Conservation (phyloP, 257 asterid species). For the Henckelia pumila region DNA sequence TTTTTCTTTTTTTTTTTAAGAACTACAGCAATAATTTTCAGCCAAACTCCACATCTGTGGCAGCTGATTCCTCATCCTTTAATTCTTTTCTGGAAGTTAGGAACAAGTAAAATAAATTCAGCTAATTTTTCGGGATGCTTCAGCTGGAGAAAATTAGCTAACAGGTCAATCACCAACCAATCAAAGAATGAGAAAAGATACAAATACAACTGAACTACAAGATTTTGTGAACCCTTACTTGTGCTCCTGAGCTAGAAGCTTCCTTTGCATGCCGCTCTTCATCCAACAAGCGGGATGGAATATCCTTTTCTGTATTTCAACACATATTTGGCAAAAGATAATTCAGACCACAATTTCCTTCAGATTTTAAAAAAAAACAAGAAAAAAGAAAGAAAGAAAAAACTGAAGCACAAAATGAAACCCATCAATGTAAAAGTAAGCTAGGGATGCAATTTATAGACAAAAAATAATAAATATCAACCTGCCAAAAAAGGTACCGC, state of each 20-base stretch:
- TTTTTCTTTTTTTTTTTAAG: neutral
- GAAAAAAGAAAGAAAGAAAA: neutral
- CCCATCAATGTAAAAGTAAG: conserved; percentile 14
- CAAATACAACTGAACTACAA: conserved; percentile 13
- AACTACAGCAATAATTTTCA: neutral
- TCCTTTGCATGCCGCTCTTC: conserved; percentile 72
- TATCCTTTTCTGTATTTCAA: conserved; percentile 74
- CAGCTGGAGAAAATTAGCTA: neutral
- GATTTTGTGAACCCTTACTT: conserved; percentile 41
- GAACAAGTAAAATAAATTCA: neutral
- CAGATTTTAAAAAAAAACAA: no score
- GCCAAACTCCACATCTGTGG: neutral
- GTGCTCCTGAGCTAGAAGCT: conserved; percentile 80
- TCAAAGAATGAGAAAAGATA: neutral
- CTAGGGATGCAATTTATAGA: conserved; percentile 8
- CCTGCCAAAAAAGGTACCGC: conserved; percentile 92
- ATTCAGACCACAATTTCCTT: conserved; percentile 9
- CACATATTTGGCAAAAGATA: conserved; percentile 5
- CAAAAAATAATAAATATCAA: conserved; percentile 23
- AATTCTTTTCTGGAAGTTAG: neutral
- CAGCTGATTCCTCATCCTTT: neutral
- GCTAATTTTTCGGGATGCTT: neutral
- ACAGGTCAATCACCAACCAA: conserved; percentile 5
- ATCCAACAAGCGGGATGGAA: conserved; percentile 69
- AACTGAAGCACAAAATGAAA: conserved; percentile 3